Evolutionary conservation across 208 protist genomes (phyloP), one percentile per base, ranked within the genome.

Genomic region (Leishmania lainsoni): DNA sequence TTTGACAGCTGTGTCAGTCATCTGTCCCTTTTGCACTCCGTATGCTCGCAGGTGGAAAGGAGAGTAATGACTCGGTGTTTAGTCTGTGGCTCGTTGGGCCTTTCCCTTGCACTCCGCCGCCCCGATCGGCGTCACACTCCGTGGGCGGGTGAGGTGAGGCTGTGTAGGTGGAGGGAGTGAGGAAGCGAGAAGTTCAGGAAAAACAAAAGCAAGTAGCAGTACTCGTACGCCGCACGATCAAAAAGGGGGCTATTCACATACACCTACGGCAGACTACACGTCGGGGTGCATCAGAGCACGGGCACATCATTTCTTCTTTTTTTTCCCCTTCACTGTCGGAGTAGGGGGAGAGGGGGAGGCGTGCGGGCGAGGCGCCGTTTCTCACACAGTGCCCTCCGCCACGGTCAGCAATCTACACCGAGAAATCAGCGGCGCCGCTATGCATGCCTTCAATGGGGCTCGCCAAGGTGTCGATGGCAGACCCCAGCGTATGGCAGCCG

Each of bases 401-500:
- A 29, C 29, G 17, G 29, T 39, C 9, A 17, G 51, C 72, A 22
- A 22, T 26, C 51, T 32, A 4, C 17, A n/a, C 51, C 6, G 3
- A 54, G 26, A 52, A 26, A 14, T n/a, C 45, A 73, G 69, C 39
- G 22, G 51, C 14, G 48, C 51, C 52, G n/a, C 51, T 5, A 22
- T 61, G 20, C 49, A 61, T 52, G 22, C 17, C 52, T 12, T 49
- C 56, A 56, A 9, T 56, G 35, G 16, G 10, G 74, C 32, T 52
- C 22, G 61, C 10, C 42, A 77, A 80, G 42, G 70, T 78, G 10
- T 83, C 81, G 5, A 94, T 73, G 17, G 89, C 85, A 14, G 83
- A 83, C 54, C 91, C 48, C 22, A 94, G 49, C 20, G 78, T 86
- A 16, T 84, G 59, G 12, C 78, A 84, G 70, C 84, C 87, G 4